These are phyloP conservation scores for Tetrahymena malaccensis DNA, from an alignment of 73 alveolate species.

Conservation along the genomic window DNA sequence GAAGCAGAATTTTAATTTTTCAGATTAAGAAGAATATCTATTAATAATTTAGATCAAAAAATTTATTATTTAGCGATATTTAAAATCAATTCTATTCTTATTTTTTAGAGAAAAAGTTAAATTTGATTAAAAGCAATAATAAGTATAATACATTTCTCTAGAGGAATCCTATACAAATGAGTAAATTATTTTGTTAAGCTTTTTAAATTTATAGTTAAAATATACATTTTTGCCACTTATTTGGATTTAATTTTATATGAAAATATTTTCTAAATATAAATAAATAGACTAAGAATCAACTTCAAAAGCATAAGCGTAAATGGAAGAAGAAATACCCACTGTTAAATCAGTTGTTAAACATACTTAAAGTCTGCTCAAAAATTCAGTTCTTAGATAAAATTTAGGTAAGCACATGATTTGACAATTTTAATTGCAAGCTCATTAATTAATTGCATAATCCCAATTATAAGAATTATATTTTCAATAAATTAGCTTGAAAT, in stretches of 20 bases:
- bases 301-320: not conserved
- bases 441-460: not conserved
- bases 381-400: not conserved
- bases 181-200: not conserved
- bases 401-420: not conserved
- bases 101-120: not conserved
- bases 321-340: not conserved
- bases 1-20: not conserved
- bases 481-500: not conserved
- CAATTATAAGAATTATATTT: not conserved
- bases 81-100: not conserved
- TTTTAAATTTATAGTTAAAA: not conserved
- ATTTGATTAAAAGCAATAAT: not conserved
- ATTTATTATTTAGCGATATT: not conserved
- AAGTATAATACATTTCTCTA: not conserved
- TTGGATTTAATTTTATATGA: not conserved
- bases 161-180: not conserved
- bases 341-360: not conserved
- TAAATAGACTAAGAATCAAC: not conserved
- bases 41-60: not conserved
- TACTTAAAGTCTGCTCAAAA: not conserved
- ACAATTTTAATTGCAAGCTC: not conserved
- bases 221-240: not conserved
- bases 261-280: not conserved
- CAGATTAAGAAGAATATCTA: not conserved